These are phyloP conservation scores for Phytophthora crassamura DNA, from an alignment of 352 stramenopile genomes.

Conservation along the genomic window DNA sequence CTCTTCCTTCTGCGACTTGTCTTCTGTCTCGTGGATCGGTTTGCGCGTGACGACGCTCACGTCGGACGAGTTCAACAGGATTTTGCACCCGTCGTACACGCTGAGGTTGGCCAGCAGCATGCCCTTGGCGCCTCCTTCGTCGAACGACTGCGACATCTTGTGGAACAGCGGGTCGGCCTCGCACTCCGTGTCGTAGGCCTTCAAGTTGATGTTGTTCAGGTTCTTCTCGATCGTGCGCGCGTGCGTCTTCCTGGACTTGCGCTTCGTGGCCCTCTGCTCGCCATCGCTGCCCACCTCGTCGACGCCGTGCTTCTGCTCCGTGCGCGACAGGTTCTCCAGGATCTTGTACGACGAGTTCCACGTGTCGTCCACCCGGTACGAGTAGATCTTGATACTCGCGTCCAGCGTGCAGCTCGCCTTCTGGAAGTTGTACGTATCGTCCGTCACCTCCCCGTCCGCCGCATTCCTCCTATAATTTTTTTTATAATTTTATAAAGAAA, in stretches of 20 bases:
- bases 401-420: slow-evolving; percentile 98
- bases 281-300: slow-evolving; percentile 33
- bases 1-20: slow-evolving; percentile 27
- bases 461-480: slow-evolving; percentile 33
- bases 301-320: slow-evolving; percentile 60
- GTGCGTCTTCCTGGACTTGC: slow-evolving; percentile 59
- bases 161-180: slow-evolving; percentile 92
- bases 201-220: slow-evolving; percentile 88
- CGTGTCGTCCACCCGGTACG: slow-evolving; percentile 98
- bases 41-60: slow-evolving; percentile 71
- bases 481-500: too few relatives aligned
- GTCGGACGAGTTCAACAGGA: slow-evolving; percentile 82
- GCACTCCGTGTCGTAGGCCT: slow-evolving; percentile 88
- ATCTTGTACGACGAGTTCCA: slow-evolving; percentile 98
- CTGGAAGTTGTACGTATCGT: slow-evolving; percentile 95
- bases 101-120: slow-evolving; percentile 94
- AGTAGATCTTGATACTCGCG: slow-evolving; percentile 99
- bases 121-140: slow-evolving; percentile 91
- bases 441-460: slow-evolving; percentile 38
- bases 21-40: slow-evolving; percentile 31
- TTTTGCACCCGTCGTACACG: slow-evolving; percentile 89
- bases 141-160: slow-evolving; percentile 94
- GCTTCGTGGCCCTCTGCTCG: slow-evolving; percentile 38
- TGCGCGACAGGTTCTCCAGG: slow-evolving; percentile 96
- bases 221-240: slow-evolving; percentile 89